Conservation (phyloP, 805 yeast species). For the Yueomyces sp. region DNA sequence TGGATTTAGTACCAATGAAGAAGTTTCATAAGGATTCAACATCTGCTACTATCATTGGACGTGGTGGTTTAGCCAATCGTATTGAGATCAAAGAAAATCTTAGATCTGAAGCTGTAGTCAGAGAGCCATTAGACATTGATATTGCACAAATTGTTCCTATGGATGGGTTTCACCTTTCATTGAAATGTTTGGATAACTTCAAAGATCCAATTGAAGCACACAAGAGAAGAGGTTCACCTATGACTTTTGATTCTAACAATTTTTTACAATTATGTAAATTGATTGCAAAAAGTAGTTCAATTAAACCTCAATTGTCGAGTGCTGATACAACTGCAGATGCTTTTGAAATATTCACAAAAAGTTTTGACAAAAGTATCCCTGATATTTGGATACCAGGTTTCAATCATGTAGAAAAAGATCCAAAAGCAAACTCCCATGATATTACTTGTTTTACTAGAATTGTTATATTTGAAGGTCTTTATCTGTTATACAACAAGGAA, state of each 20-base stretch:
- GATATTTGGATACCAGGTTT: constrained; percentile 51
- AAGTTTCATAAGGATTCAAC: constrained; percentile 12
- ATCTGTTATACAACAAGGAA: constrained; percentile 43
- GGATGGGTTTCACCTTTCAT: constrained; percentile 69
- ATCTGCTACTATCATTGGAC: constrained; percentile 12
- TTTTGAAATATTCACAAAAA: constrained; percentile 9
- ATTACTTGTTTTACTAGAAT: constrained; percentile 37
- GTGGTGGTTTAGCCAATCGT: constrained; percentile 21
- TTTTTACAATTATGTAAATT: constrained; percentile 14
- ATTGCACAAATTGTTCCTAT: constrained; percentile 43
- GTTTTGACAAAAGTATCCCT: constrained; percentile 18
- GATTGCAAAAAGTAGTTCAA: constrained; percentile 8
- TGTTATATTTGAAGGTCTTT: constrained; percentile 64
- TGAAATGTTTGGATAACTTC: constrained; percentile 33
- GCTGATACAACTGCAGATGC: constrained; percentile 3
- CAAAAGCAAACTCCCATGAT: constrained; percentile 38
- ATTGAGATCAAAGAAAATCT: constrained; percentile 5
- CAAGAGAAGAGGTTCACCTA: constrained; percentile 69
- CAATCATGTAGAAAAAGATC: constrained; percentile 65
- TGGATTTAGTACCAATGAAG: constrained; percentile 11
- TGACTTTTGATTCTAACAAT: constrained; percentile 58
- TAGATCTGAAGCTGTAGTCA: neutral
- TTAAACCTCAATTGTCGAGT: constrained; percentile 4
- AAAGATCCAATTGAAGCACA: constrained; percentile 45
- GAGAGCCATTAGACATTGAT: neutral